Evolutionary conservation across 345 rosid genomes (phyloP), one percentile per base, ranked within the genome.

Genomic region (Reutealis trisperma): DNA sequence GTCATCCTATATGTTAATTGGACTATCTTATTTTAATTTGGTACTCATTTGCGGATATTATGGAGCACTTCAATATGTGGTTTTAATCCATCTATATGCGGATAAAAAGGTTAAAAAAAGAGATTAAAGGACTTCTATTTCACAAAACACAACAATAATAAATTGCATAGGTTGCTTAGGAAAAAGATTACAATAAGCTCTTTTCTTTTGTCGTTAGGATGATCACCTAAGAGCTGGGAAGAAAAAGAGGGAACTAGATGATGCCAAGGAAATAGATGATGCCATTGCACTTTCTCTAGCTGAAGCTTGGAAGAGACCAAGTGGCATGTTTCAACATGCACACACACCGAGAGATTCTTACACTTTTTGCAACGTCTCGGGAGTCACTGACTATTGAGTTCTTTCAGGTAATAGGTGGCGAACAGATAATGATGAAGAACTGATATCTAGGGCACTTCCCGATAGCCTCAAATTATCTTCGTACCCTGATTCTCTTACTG

Each of bases 261-360:
- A 27, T 27, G 30, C 30, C 30, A 27, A 88, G 70, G 97, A 93
- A 75, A 75, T 84, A 44, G 99, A 93, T 71, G 93, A 75, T 69
- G 91, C 94, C 41, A 63, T 89, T 67, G 89, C 97, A 24, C 87
- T 86, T 74, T 85, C 99, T 68, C 77, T 83, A 73, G 85, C 83
- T 34, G 98, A 96, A 72, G 89, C 85, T 74, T 74, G 75, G 63
- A 86, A 77, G 79, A 90, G 85, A 72, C 93, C 93, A 79, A 85
- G 75, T 77, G 94, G 88, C 63, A 59, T 76, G 41, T 32, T 12
- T 22, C 16, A n/a, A 34, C 54, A 27, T 27, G 30, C 30, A 27
- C 30, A 27, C 30, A 1, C 30, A 27, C 30, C 30, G 1, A 27
- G 30, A 27, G 30, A 27, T 1, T 27, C 41, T 10, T 61, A 18